A percentile compares a stretch with the other conserved stretches of the same genome.
phyloP scores from a whole-genome alignment of 495 filamentous ascomycete species.

The Lindgomyces ingoldianus region DNA sequence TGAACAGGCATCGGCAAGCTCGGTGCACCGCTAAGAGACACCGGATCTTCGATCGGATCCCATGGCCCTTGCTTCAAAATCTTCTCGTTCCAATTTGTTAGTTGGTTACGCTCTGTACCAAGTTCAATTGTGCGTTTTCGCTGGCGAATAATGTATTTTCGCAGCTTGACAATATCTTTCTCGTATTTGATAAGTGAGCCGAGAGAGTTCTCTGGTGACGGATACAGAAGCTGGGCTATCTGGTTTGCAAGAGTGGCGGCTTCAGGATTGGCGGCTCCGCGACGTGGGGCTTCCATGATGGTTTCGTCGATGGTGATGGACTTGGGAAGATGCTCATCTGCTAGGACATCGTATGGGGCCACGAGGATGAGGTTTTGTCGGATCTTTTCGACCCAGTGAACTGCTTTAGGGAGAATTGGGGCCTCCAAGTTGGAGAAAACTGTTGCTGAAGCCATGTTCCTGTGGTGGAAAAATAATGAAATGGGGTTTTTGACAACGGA shows the following conservation, averaged over 20 bases:
- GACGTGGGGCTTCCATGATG: slow-evolving; percentile 37
- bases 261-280: slow-evolving; percentile 29
- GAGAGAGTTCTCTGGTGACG: slow-evolving; percentile 28
- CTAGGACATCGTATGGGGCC: slow-evolving; percentile 13
- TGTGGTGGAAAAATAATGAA: not conserved
- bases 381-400: slow-evolving; percentile 25
- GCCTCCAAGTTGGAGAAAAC: not conserved
- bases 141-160: slow-evolving; percentile 21
- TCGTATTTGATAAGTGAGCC: slow-evolving; percentile 41
- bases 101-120: slow-evolving; percentile 26
- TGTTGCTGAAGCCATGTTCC: slow-evolving; percentile 21
- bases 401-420: not conserved
- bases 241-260: slow-evolving; percentile 28
- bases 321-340: not conserved
- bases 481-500: not conserved
- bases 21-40: slow-evolving; percentile 32
- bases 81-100: slow-evolving; percentile 27
- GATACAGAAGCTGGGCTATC: slow-evolving; percentile 33
- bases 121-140: slow-evolving; percentile 28
- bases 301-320: slow-evolving; percentile 25
- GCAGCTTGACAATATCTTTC: slow-evolving; percentile 36
- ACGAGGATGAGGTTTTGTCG: slow-evolving; percentile 21
- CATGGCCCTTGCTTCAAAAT: slow-evolving; percentile 38
- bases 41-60: slow-evolving; percentile 31
- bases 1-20: slow-evolving; percentile 41